A percentile compares a stretch with the other conserved stretches of the same genome.
phyloP scores from a whole-genome alignment of 2,329 filamentous ascomycete species.

The Apiospora malaysiana region DNA sequence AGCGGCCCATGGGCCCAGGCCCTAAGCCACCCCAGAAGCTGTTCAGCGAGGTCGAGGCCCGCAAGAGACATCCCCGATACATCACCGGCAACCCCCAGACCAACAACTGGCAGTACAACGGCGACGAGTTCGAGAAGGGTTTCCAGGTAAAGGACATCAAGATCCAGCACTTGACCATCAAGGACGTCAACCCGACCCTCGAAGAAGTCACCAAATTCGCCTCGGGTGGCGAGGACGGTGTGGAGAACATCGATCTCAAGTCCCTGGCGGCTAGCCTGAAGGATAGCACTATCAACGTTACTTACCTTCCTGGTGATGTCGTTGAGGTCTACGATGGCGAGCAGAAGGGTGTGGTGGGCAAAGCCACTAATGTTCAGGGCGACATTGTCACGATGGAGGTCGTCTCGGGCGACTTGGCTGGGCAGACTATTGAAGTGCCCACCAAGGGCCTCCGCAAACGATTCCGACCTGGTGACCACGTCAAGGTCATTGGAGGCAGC shows the following conservation, averaged over 20 bases:
- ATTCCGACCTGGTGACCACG: slow-evolving; percentile 92
- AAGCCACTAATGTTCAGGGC: slow-evolving; percentile 82
- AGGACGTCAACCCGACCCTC: slow-evolving; percentile 89
- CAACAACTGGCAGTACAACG: slow-evolving; percentile 83
- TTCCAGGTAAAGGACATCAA: slow-evolving; percentile 95
- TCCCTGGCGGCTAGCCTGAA: slow-evolving; percentile 90
- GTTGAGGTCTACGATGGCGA: slow-evolving; percentile 96
- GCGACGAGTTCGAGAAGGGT: slow-evolving; percentile 89
- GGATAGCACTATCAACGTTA: slow-evolving; percentile 78
- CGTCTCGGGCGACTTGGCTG: slow-evolving; percentile 79
- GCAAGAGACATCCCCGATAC: slow-evolving; percentile 77
- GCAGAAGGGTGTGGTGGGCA: slow-evolving; percentile 88
- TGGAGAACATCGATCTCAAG: slow-evolving; percentile 90
- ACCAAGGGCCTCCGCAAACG: slow-evolving; percentile 91
- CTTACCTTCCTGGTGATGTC: slow-evolving; percentile 91
- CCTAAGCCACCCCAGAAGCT: slow-evolving; percentile 84
- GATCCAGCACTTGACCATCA: slow-evolving; percentile 82
- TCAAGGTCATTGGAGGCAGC: slow-evolving; percentile 97
- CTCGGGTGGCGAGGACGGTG: slow-evolving; percentile 86
- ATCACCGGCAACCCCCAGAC: slow-evolving; percentile 73
- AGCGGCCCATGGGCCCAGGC: slow-evolving; percentile 66
- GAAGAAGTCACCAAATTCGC: slow-evolving; percentile 97
- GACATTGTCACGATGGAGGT: slow-evolving; percentile 93
- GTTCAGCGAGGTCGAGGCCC: slow-evolving; percentile 92
- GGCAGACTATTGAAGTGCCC: slow-evolving; percentile 89